Percentiles rank a stretch among this genome's conserved stretches.
Evolutionary conservation across 192 early-diverging fungal genomes (phyloP).

Genomic region (Linnemannia exigua): DNA sequence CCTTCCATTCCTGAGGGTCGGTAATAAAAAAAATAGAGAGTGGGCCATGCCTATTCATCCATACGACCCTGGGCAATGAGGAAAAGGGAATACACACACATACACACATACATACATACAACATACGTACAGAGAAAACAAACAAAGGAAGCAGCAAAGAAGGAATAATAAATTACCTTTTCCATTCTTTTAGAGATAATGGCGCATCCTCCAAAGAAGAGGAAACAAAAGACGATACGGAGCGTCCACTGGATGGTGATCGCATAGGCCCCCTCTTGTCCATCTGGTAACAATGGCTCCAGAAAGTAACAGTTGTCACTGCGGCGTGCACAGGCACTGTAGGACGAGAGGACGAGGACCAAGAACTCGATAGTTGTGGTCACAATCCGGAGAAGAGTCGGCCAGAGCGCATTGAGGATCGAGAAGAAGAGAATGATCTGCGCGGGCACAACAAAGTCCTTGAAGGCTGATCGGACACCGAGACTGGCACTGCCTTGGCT

Average conservation of each 20-base stretch:
- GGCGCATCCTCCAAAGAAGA: conserved; percentile 17
- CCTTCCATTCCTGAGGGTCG: conserved; percentile 2
- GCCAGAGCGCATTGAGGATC: conserved; percentile 51
- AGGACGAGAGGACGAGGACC: conserved; percentile 43
- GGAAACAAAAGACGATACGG: conserved; percentile 17
- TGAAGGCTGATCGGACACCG: conserved; percentile 55
- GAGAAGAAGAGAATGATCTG: conserved; percentile 54
- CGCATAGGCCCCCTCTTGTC: conserved; percentile 46
- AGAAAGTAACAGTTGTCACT: conserved; percentile 52
- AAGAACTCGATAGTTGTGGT: conserved; percentile 39
- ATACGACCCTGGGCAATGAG: neutral
- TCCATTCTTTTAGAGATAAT: conserved; percentile 22
- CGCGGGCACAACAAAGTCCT: conserved; percentile 49
- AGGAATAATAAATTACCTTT: conserved; percentile 25
- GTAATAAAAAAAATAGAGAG: neutral
- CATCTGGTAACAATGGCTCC: conserved; percentile 44
- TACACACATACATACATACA: neutral
- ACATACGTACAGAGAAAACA: neutral
- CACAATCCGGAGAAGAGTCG: conserved; percentile 27
- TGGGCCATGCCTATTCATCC: neutral
- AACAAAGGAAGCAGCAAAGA: neutral
- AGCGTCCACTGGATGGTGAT: conserved; percentile 49
- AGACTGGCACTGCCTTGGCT: conserved; percentile 38
- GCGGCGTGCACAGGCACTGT: conserved; percentile 40
- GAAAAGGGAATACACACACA: neutral